Evolutionary conservation across 2,329 filamentous ascomycete genomes (phyloP), one percentile per base, ranked within the genome.

Genomic region (Talaromyces sp.): DNA sequence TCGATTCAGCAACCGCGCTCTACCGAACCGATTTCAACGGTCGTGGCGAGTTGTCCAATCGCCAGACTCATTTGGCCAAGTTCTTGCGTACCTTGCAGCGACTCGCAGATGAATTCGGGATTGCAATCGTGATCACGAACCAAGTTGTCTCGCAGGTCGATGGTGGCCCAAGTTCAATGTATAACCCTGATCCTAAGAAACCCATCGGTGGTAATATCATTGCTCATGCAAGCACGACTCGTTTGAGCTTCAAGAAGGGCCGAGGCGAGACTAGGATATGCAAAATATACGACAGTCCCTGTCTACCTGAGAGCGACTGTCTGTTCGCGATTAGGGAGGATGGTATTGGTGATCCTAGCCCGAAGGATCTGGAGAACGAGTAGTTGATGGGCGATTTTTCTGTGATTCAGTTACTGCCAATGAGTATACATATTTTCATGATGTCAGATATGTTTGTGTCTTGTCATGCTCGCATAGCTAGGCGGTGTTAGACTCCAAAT

Each of bases 131-230:
- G 71, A 99, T 99, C 73, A 98, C 95, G 50, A 99, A 99, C 75
- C 95, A 99, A 78, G 95, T 99, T 35, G 96, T 99, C 47, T 95
- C 95, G 10, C 96, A 99, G 78, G 95, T 99, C 9, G 95, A 99
- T 74, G 95, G 95, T 68, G 95, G 95, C 3, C 93, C 94, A 35
- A 94, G 90, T 74, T 89, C 94, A 67, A 99, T 99, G 95, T 99
- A 97, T 83, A 99, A 99, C 71, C 95, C 96, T 0, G 96, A 99
- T 74, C 95, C 95, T 8, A 99, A 99, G 85, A 99, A 99, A 79
- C 95, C 95, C 0, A 97, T 99, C 75, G 95, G 95, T 70, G 95
- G 95, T 69, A 98, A 99, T 78, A 99, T 99, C 70, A 98, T 99
- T 75, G 95, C 96, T 2, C 95, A 99, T 77, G 93, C 95, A 61